phyloP scores from a whole-genome alignment of 768 basidiomycete species.

The Strobilomyces confusus region DNA sequence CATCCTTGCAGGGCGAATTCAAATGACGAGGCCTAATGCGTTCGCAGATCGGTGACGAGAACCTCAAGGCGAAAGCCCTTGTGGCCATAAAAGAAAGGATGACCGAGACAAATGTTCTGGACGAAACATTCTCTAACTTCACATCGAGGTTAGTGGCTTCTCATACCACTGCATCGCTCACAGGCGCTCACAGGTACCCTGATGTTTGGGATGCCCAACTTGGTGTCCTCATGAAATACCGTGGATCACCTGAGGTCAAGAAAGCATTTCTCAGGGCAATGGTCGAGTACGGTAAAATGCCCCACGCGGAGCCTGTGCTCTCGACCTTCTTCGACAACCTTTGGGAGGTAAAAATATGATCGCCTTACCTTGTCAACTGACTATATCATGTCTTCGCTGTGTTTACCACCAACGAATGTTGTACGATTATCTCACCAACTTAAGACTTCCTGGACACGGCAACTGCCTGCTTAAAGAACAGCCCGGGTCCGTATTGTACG shows the following conservation, averaged over 20 bases:
- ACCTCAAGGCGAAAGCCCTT: conserved; percentile 16
- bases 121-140: conserved; percentile 27
- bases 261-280: conserved; percentile 10
- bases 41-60: conserved; percentile 12
- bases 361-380: no score
- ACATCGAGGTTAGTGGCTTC: conserved; percentile 18
- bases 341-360: no score
- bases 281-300: background rate
- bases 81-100: conserved; percentile 18
- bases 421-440: no score
- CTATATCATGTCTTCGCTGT: no score
- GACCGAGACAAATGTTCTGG: conserved; percentile 17
- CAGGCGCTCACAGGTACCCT: conserved; percentile 10
- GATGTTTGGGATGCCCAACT: conserved; percentile 18
- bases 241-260: conserved; percentile 13
- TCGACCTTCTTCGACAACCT: conserved; percentile 17
- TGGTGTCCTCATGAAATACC: conserved; percentile 5
- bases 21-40: background rate
- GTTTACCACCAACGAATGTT: no score
- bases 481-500: no score
- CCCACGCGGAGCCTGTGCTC: conserved; percentile 11
- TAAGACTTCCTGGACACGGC: no score
- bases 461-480: no score
- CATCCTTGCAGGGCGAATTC: no score
- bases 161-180: background rate